These are phyloP conservation scores for Nemania sp. DNA, from an alignment of 2,329 filamentous ascomycete genomes.

Conservation along the genomic window DNA sequence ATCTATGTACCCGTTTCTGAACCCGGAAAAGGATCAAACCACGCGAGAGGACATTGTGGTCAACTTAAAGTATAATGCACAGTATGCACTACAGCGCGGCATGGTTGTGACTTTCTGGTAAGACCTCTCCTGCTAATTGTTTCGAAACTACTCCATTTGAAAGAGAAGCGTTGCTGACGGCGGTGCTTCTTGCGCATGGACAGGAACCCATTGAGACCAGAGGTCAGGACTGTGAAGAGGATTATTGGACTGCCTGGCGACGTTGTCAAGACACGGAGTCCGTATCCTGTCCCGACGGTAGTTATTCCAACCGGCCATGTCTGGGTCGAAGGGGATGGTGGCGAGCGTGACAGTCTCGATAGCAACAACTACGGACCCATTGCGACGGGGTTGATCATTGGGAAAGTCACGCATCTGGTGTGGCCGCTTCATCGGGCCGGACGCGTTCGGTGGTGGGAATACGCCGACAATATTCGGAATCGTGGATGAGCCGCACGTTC, in stretches of 20 bases:
- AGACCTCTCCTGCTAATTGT: slow-evolving; percentile 33
- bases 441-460: slow-evolving; percentile 61
- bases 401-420: slow-evolving; percentile 73
- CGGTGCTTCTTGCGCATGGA: slow-evolving; percentile 4
- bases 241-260: slow-evolving; percentile 83
- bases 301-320: slow-evolving; percentile 82
- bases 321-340: slow-evolving; percentile 93
- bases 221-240: slow-evolving; percentile 76
- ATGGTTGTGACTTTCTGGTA: slow-evolving; percentile 76
- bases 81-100: slow-evolving; percentile 65
- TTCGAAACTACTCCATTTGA: not conserved
- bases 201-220: slow-evolving; percentile 73
- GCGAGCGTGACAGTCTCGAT: slow-evolving; percentile 71
- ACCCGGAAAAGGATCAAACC: slow-evolving; percentile 65
- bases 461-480: slow-evolving; percentile 40
- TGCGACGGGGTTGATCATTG: slow-evolving; percentile 73
- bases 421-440: slow-evolving; percentile 68
- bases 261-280: slow-evolving; percentile 66
- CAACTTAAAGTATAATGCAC: slow-evolving; percentile 62
- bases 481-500: slow-evolving; percentile 10
- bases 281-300: slow-evolving; percentile 60
- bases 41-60: slow-evolving; percentile 60
- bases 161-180: slow-evolving; percentile 13
- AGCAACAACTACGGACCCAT: slow-evolving; percentile 92
- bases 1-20: slow-evolving; percentile 81